phyloP scores from a whole-genome alignment of 2,329 filamentous ascomycete genomes.

The Phialemoniopsis sp. region DNA sequence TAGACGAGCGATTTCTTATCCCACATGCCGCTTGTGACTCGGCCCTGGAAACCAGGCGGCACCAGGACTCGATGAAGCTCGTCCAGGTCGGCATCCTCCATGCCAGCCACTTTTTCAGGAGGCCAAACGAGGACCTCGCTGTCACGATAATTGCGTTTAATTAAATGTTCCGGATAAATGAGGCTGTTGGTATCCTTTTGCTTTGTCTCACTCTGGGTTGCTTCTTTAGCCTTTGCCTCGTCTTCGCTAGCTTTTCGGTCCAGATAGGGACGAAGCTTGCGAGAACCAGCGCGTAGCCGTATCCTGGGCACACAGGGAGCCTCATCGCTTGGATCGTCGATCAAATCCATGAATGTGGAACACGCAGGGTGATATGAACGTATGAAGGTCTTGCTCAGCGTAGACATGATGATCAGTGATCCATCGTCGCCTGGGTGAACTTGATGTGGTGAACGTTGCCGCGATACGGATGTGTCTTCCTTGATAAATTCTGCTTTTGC shows the following conservation, averaged over 20 bases:
- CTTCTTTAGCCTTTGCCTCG: too few relatives aligned
- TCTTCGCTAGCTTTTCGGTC: neutral
- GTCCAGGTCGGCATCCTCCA: slow-evolving; percentile 18
- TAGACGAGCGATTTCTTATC: slow-evolving; percentile 47
- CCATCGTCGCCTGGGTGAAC: slow-evolving; percentile 46
- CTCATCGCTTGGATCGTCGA: slow-evolving; percentile 38
- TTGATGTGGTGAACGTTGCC: slow-evolving; percentile 29
- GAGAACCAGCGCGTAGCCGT: slow-evolving; percentile 36
- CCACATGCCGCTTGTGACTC: slow-evolving; percentile 31
- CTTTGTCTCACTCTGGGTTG: neutral
- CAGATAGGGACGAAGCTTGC: slow-evolving; percentile 19
- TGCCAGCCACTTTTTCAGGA: slow-evolving; percentile 9
- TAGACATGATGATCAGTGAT: slow-evolving; percentile 34
- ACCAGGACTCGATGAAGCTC: slow-evolving; percentile 32
- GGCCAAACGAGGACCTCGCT: slow-evolving; percentile 27
- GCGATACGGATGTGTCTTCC: slow-evolving; percentile 5
- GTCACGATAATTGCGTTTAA: slow-evolving; percentile 16
- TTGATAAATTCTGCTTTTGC: slow-evolving; percentile 28
- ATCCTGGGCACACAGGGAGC: slow-evolving; percentile 39
- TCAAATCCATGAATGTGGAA: slow-evolving; percentile 55
- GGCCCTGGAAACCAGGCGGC: slow-evolving; percentile 25
- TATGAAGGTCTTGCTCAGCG: slow-evolving; percentile 48
- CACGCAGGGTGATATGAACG: slow-evolving; percentile 49
- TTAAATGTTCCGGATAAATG: slow-evolving; percentile 13
- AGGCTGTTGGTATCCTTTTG: slow-evolving; percentile 7